Conservation (phyloP, 768 basidiomycete genomes). For the Lyophyllum shimeji region DNA sequence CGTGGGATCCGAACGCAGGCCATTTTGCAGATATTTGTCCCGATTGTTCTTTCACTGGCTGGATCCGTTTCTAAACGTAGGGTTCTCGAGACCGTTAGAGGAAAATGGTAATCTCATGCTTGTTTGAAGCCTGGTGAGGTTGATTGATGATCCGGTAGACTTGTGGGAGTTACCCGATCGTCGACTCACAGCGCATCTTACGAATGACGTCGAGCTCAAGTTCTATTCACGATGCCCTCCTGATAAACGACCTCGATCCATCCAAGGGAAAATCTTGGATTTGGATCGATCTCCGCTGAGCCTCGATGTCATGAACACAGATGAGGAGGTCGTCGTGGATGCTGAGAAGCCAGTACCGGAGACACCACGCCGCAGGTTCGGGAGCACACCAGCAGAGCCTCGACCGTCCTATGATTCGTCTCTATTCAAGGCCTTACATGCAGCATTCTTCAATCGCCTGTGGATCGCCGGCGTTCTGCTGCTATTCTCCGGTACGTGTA, state of each 20-base stretch:
- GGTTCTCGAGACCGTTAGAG: slow-evolving; percentile 49
- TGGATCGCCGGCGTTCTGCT: slow-evolving; percentile 50
- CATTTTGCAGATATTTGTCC: slow-evolving; percentile 29
- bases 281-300: not conserved
- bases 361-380: not conserved
- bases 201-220: slow-evolving; percentile 36
- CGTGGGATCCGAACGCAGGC: not conserved
- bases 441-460: slow-evolving; percentile 45
- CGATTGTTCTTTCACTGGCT: slow-evolving; percentile 47
- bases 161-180: slow-evolving; percentile 43
- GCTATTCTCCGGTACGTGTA: slow-evolving; percentile 35
- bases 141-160: slow-evolving; percentile 28
- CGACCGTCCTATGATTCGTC: slow-evolving; percentile 41
- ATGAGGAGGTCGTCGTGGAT: not conserved
- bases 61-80: slow-evolving; percentile 44
- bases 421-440: slow-evolving; percentile 46
- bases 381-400: not conserved
- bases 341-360: not conserved
- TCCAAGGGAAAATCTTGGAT: slow-evolving; percentile 2
- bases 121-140: not conserved
- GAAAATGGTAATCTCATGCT: slow-evolving; percentile 38
- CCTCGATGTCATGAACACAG: not conserved
- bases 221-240: slow-evolving; percentile 47
- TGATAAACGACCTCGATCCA: slow-evolving; percentile 29
- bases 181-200: slow-evolving; percentile 31